A percentile compares a stretch with the other conserved stretches of the same genome.
Conservation (phyloP, 31 red algal genomes). For the Endocladia muricata region DNA sequence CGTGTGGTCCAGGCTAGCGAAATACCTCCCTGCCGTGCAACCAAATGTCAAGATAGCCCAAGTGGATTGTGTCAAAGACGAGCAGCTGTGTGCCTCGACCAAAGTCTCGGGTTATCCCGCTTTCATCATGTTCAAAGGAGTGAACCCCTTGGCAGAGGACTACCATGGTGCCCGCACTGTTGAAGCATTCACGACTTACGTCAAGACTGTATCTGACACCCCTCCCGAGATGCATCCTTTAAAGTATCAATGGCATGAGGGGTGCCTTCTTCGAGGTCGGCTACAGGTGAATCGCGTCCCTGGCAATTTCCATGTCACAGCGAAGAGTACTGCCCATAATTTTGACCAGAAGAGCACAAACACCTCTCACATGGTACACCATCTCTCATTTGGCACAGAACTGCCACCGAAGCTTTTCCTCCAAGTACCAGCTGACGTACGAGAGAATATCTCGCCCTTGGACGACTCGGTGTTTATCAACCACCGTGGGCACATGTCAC, state of each 20-base stretch:
- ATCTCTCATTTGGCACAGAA: conserved; percentile 66
- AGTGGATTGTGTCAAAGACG: conserved; percentile 64
- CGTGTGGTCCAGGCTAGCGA: conserved; percentile 53
- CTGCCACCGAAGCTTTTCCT: conserved; percentile 27
- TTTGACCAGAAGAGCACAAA: conserved; percentile 85
- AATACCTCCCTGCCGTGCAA: conserved; percentile 18
- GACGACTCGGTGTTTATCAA: conserved; percentile 62
- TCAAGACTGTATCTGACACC: conserved; percentile 44
- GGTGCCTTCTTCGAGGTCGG: conserved; percentile 62
- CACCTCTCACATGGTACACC: conserved; percentile 74
- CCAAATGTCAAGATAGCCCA: conserved; percentile 64
- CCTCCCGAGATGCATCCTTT: conserved; percentile 57
- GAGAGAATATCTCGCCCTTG: conserved; percentile 52
- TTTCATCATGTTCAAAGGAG: conserved; percentile 84
- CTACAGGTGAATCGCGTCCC: conserved; percentile 77
- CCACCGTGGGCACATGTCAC: conserved; percentile 57
- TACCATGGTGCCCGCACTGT: conserved; percentile 54
- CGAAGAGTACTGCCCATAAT: conserved; percentile 77
- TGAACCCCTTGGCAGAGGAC: conserved; percentile 56
- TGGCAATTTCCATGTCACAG: conserved; percentile 70
- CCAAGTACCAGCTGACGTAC: conserved; percentile 49
- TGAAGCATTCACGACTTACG: conserved; percentile 50
- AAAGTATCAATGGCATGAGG: conserved; percentile 77
- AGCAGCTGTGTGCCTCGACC: conserved; percentile 32
- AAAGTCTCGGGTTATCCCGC: conserved; percentile 83